These are phyloP conservation scores for Lolium multiflorum DNA, from an alignment of 176 grass and related monocot species.

Conservation along the genomic window DNA sequence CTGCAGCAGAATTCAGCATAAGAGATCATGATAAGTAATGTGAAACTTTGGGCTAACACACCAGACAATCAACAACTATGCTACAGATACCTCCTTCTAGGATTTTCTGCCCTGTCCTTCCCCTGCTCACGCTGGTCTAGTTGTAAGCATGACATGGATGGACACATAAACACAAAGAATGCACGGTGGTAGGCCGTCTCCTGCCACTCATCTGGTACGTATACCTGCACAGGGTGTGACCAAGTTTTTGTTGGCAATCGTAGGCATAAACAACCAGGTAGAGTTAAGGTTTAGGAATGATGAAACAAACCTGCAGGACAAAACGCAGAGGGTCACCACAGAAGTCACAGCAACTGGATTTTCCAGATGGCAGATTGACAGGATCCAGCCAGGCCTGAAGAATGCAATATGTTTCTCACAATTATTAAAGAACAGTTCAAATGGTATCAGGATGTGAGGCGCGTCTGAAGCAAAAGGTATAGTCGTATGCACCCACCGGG, in stretches of 20 bases:
- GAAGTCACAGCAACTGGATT: conserved; percentile 61
- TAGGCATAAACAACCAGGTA: background rate
- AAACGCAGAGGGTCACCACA: conserved; percentile 79
- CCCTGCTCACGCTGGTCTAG: conserved; percentile 85
- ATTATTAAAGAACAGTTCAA: background rate
- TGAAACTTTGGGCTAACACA: background rate
- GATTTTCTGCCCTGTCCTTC: conserved; percentile 58
- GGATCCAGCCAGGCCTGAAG: conserved; percentile 80
- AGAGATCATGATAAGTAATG: conserved; percentile 44
- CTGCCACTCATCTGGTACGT: conserved; percentile 54
- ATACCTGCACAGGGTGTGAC: conserved; percentile 47
- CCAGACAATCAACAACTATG: background rate
- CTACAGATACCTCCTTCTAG: conserved; percentile 63
- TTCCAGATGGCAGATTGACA: conserved; percentile 62
- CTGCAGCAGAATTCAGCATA: conserved; percentile 45
- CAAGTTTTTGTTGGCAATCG: background rate
- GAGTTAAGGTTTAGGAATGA: background rate
- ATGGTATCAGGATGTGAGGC: background rate
- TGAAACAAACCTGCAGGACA: conserved; percentile 67
- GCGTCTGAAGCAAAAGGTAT: background rate
- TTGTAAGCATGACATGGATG: conserved; percentile 76
- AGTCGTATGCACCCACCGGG: conserved; percentile 49
- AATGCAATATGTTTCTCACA: background rate
- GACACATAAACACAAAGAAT: conserved; percentile 84
- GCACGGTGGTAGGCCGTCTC: conserved; percentile 67